These are phyloP conservation scores for Nakazawaea pomicola DNA, from an alignment of 805 yeast genomes.

Conservation along the genomic window DNA sequence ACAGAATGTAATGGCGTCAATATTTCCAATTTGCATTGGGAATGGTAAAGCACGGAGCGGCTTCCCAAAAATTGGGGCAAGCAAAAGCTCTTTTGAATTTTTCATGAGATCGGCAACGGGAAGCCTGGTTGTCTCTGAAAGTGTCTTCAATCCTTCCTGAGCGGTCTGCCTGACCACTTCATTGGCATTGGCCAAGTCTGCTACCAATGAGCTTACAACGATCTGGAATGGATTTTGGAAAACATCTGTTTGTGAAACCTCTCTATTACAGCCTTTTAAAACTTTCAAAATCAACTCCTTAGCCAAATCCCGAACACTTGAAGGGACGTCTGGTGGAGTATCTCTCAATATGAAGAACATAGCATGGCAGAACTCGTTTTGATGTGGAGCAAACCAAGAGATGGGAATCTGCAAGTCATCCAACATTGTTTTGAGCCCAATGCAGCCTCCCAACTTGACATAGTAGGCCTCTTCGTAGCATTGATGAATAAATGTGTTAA, in stretches of 20 bases:
- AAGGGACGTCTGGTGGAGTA: slow-evolving; percentile 83
- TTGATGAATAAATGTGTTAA: slow-evolving; percentile 80
- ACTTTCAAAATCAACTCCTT: slow-evolving; percentile 59
- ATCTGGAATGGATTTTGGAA: slow-evolving; percentile 72
- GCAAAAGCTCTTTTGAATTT: slow-evolving; percentile 74
- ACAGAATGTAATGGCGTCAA: slow-evolving; percentile 95
- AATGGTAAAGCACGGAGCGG: slow-evolving; percentile 96
- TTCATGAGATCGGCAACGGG: slow-evolving; percentile 72
- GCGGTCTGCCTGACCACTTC: slow-evolving; percentile 78
- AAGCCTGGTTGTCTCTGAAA: slow-evolving; percentile 66
- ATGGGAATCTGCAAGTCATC: slow-evolving; percentile 64
- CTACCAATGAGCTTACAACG: slow-evolving; percentile 82
- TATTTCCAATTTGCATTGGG: slow-evolving; percentile 98
- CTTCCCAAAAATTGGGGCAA: slow-evolving; percentile 94
- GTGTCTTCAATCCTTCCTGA: slow-evolving; percentile 58
- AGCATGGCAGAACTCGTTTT: slow-evolving; percentile 80
- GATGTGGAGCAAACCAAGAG: slow-evolving; percentile 70
- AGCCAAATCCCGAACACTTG: slow-evolving; percentile 69
- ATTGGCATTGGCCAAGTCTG: slow-evolving; percentile 88
- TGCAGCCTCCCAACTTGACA: slow-evolving; percentile 81
- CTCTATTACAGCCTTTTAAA: slow-evolving; percentile 60
- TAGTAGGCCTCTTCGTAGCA: slow-evolving; percentile 89
- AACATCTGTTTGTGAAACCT: slow-evolving; percentile 55
- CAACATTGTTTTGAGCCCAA: slow-evolving; percentile 73
- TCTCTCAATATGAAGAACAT: slow-evolving; percentile 88